Base-by-base conservation (phyloP, 306 rosid species). In the Betula pendula region DNA sequence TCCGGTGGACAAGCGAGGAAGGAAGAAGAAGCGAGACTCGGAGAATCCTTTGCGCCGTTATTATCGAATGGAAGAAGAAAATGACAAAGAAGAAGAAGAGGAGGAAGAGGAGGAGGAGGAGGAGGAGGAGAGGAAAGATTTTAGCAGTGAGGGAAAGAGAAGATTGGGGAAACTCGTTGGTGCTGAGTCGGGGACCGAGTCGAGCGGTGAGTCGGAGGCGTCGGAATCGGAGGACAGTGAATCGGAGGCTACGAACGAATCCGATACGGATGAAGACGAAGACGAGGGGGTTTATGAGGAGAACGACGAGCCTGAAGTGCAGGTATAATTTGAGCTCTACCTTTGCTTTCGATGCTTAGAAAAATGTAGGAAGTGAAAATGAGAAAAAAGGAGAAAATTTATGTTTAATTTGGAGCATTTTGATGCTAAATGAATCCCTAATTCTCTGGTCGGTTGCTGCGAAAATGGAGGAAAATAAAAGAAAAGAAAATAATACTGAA, bases 1-100 rank as follows among this genome's bases (percentile, higher is more conserved):
- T 16, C 89, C 97, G 45, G 71, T 89, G 6, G 93, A 92, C 80
- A 94, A 94, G 88, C 83, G 97, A 52, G 98, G 97, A 45, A 90
- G 66, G 84, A 86, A 67, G 27, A 88, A 73, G 75, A 65, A 77
- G 62, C 71, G 12, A 31, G 56, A 71, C 22, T 73, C 82, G 19
- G 80, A 55, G 31, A 80, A 80, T 75, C 31, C 80, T 35, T 80
- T 87, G 12, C 85, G 89, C 27, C 88, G 83, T 63, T 94, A 86
- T 79, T 89, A 94, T 24, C 82, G 79, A 78, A 72, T 83, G 2
- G 85, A 89, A 5, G 90, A 81, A 5, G 81, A 80, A 9, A 72
- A 22, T 11, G 48, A 58, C 55, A 6, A 72, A 71, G 48, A 47
- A 51, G 53, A 79, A 43, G 72, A 42, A 5, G 66, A 77, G 2